These are phyloP conservation scores for Globisporangium uncinulatum DNA, from an alignment of 352 stramenopile genomes.

Conservation along the genomic window DNA sequence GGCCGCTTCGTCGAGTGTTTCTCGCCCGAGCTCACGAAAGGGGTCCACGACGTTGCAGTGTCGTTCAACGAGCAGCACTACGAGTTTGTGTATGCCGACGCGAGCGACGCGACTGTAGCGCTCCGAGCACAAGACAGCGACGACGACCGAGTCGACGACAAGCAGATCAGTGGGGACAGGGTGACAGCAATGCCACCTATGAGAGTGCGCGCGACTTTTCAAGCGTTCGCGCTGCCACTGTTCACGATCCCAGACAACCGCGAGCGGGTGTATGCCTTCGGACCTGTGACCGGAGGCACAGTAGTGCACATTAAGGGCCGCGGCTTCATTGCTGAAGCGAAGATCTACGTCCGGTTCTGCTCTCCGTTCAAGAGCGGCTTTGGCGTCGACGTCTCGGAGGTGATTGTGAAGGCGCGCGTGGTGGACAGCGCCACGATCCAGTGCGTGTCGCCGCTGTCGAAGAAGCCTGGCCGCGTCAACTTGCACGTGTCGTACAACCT, in stretches of 20 bases:
- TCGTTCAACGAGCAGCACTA: constrained; percentile 73
- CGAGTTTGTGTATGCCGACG: constrained; percentile 21
- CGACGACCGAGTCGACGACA: neutral
- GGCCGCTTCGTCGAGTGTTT: constrained; percentile 57
- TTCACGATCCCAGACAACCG: constrained; percentile 41
- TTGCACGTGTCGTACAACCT: constrained; percentile 70
- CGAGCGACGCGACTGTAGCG: neutral
- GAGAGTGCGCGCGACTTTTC: constrained; percentile 26
- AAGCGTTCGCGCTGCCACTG: constrained; percentile 48
- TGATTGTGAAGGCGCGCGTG: constrained; percentile 44
- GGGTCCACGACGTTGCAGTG: constrained; percentile 36
- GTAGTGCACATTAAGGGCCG: constrained; percentile 45
- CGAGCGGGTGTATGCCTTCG: constrained; percentile 46
- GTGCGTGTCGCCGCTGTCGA: constrained; percentile 33
- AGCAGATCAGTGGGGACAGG: neutral
- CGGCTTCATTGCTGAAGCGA: constrained; percentile 51
- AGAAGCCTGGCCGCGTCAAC: constrained; percentile 25
- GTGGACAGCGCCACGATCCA: constrained; percentile 48
- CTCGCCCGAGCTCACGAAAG: constrained; percentile 40
- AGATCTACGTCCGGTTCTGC: constrained; percentile 64
- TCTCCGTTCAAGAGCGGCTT: constrained; percentile 33
- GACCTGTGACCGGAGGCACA: constrained; percentile 36
- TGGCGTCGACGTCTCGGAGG: constrained; percentile 21
- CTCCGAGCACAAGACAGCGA: neutral
- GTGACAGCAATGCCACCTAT: neutral